Percentiles rank a stretch among this genome's conserved stretches.
phyloP scores from a whole-genome alignment of 345 rosid species.

The Euphorbia lathyris region DNA sequence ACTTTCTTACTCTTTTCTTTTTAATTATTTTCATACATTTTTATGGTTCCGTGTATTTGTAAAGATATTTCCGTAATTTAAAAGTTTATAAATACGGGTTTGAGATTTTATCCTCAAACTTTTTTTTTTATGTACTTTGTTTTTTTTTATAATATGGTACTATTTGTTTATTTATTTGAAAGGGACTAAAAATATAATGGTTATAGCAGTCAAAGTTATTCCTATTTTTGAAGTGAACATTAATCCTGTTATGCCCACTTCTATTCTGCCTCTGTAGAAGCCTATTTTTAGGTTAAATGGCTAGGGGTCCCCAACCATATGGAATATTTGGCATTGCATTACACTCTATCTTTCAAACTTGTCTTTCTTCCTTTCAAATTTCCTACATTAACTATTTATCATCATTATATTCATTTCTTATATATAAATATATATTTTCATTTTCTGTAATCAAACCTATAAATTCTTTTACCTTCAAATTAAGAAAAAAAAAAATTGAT shows the following conservation, averaged over 20 bases:
- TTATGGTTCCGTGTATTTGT: no score
- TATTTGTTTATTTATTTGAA: background rate
- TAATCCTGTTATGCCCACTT: constrained; percentile 13
- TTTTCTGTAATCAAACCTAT: no score
- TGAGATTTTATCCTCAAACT: no score
- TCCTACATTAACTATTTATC: background rate
- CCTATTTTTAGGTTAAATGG: constrained; percentile 1
- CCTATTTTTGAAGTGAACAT: constrained; percentile 31
- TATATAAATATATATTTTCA: no score
- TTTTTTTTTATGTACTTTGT: no score
- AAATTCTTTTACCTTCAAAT: background rate
- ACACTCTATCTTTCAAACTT: constrained; percentile 16
- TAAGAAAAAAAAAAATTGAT: no score
- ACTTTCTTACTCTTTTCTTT: constrained; percentile 31
- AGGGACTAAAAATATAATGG: constrained; percentile 18
- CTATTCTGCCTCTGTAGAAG: constrained; percentile 20
- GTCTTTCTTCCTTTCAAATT: constrained; percentile 30
- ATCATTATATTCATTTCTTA: background rate
- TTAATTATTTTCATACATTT: constrained; percentile 13
- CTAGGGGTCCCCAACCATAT: constrained; percentile 22
- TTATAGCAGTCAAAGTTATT: constrained; percentile 30
- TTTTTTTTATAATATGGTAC: no score
- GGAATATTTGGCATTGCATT: constrained; percentile 23
- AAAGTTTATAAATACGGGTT: no score
- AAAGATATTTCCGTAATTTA: no score